Evolutionary conservation across 805 yeast genomes (phyloP), one percentile per base, ranked within the genome.

Genomic region (Wickerhamiella musiphila): DNA sequence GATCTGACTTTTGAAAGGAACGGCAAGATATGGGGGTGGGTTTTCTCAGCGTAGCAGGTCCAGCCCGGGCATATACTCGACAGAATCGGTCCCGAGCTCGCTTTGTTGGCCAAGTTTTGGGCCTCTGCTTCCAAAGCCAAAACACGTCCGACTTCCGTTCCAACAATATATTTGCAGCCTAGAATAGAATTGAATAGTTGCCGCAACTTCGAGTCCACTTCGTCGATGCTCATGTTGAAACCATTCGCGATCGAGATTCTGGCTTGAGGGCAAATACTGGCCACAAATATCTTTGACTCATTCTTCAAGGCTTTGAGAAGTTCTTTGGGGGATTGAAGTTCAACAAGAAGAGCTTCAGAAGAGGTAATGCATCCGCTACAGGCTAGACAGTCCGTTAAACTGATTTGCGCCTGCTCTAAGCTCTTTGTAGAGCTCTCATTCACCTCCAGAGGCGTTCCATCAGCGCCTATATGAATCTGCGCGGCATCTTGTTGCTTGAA

Each of bases 361-460:
- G 94, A 78, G 0, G 98, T 90, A 34, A 90, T 82, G 53, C 98
- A 90, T 1, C 98, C 98, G 6, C 92, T 73, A 49, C 98, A 90
- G 0, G 98, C 98, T 33, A 90, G 60, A 54, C 98, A 90, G 58
- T 90, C 98, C 13, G 83, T 74, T 31, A 90, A 57, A 2, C 90
- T 77, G 29, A 90, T 86, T 41, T 78, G 86, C 0, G 95, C 96
- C 32, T 82, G 73, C 18, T 74, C 65, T 5, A 82, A 58, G 13
- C 60, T 57, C 22, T 64, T 70, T 73, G 39, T 42, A 11, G 43
- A 37, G 29, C 68, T 69, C 28, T 66, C 63, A 5, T 75, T 68
- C 2, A 82, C 83, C 43, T 79, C 84, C 7, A 71, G 46, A 6
- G 79, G 76, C 24, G 65, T 63, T 3, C 78, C 81, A 26, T 63